phyloP scores from a whole-genome alignment of 2,329 filamentous ascomycete genomes.

The Fusarium compactum region DNA sequence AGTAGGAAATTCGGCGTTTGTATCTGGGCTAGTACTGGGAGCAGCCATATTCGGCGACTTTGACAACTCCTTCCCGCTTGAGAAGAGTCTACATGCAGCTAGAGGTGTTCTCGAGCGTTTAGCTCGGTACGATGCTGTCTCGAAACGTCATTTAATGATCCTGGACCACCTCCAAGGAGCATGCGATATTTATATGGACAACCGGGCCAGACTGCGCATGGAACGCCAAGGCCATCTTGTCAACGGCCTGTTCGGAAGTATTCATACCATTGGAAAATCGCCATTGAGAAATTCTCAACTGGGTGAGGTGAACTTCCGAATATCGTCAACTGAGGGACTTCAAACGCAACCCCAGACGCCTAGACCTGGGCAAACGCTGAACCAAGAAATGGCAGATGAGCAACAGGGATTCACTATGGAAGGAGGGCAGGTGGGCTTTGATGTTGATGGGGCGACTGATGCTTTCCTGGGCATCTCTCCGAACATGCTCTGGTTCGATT shows the following conservation, averaged over 20 bases:
- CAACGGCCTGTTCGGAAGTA: constrained; percentile 42
- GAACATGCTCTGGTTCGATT: constrained; percentile 46
- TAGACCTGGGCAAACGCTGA: neutral
- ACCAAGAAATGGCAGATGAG: neutral
- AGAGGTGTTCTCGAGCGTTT: constrained; percentile 45
- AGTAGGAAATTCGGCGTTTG: constrained; percentile 60
- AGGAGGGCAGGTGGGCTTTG: constrained; percentile 18
- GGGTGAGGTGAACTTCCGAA: neutral
- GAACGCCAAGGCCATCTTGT: constrained; percentile 42
- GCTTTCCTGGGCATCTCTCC: constrained; percentile 43
- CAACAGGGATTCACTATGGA: constrained; percentile 2
- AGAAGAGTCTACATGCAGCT: constrained; percentile 43
- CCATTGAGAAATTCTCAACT: neutral
- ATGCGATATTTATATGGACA: constrained; percentile 42
- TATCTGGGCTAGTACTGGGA: constrained; percentile 58
- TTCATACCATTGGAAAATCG: constrained; percentile 39
- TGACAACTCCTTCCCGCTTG: constrained; percentile 51
- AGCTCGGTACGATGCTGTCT: constrained; percentile 33
- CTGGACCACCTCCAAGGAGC: constrained; percentile 43
- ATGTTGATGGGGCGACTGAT: constrained; percentile 27
- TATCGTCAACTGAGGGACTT: neutral
- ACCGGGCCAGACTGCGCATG: constrained; percentile 40
- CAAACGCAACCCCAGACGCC: constrained; percentile 12
- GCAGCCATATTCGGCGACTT: constrained; percentile 60
- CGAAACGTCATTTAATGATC: constrained; percentile 42